Evolutionary conservation across 768 basidiomycete species (phyloP).

Genomic region (Mycena alexandri): DNA sequence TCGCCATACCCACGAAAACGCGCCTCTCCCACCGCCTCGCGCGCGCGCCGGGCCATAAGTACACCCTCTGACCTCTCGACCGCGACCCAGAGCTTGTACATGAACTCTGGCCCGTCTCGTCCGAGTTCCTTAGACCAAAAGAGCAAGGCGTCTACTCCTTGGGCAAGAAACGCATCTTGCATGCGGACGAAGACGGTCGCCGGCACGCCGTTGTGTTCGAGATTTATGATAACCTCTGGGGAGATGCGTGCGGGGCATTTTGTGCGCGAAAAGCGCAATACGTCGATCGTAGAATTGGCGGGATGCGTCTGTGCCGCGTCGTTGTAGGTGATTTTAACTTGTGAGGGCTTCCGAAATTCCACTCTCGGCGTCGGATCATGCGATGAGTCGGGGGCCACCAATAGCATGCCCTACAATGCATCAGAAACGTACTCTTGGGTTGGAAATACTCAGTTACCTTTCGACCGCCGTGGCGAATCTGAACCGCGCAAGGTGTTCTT

Average conservation of each 20-base stretch:
- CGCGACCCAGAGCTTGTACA: slow-evolving; percentile 36
- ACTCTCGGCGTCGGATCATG: slow-evolving; percentile 14
- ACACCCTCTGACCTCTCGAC: slow-evolving; percentile 41
- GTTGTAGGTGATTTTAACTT: slow-evolving; percentile 50
- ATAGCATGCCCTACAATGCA: slow-evolving; percentile 36
- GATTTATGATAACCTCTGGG: slow-evolving; percentile 58
- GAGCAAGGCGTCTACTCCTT: slow-evolving; percentile 44
- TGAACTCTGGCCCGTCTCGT: slow-evolving; percentile 34
- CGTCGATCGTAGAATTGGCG: slow-evolving; percentile 52
- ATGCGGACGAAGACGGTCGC: slow-evolving; percentile 44
- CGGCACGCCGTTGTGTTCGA: slow-evolving; percentile 61
- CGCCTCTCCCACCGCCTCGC: slow-evolving; percentile 41
- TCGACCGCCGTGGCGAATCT: slow-evolving; percentile 61
- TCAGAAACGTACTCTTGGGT: neutral
- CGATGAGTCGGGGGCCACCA: slow-evolving; percentile 12
- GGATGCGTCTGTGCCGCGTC: slow-evolving; percentile 38
- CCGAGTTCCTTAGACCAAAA: slow-evolving; percentile 42
- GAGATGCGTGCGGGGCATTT: slow-evolving; percentile 52
- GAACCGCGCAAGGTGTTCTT: slow-evolving; percentile 60
- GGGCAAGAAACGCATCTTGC: slow-evolving; percentile 40
- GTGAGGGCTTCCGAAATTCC: slow-evolving; percentile 43
- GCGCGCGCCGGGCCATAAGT: slow-evolving; percentile 34
- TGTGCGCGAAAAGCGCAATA: slow-evolving; percentile 54
- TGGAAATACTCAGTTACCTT: slow-evolving; percentile 51
- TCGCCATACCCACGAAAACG: slow-evolving; percentile 40